These are phyloP conservation scores for Mycosarcoma maydis DNA, from an alignment of 1,284 basidiomycete genomes.

Conservation along the genomic window DNA sequence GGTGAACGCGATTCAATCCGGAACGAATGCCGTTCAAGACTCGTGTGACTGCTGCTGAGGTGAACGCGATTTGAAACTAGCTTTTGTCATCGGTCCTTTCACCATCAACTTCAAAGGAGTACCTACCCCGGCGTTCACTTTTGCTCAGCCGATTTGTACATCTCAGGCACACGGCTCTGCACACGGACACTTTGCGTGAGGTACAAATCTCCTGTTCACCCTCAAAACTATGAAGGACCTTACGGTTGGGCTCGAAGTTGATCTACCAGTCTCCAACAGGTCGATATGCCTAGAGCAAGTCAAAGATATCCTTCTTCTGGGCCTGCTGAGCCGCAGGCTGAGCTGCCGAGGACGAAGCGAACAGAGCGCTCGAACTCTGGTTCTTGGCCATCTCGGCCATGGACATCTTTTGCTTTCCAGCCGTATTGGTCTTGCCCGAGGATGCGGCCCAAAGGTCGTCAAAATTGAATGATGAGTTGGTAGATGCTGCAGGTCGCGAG, in stretches of 20 bases:
- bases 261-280: neutral
- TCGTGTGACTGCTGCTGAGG: neutral
- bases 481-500: conserved; percentile 24
- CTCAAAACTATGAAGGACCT: neutral
- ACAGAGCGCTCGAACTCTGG: conserved; percentile 55
- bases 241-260: neutral
- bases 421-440: conserved; percentile 70
- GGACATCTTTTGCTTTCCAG: conserved; percentile 58
- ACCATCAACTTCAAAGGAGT: too few species aligned
- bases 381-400: conserved; percentile 67
- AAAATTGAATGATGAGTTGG: conserved; percentile 70
- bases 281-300: conserved; percentile 40
- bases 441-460: conserved; percentile 92
- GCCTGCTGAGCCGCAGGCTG: conserved; percentile 21
- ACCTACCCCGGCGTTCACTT: too few species aligned
- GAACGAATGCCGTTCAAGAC: conserved; percentile 40
- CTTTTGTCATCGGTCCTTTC: conserved; percentile 13
- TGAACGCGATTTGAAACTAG: conserved; percentile 20
- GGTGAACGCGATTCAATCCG: conserved; percentile 32
- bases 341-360: conserved; percentile 12
- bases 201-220: too few species aligned
- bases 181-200: too few species aligned
- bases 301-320: conserved; percentile 58
- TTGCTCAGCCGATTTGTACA: too few species aligned
- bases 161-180: too few species aligned